Evolutionary conservation across 192 early-diverging fungal species (phyloP).

Genomic region (Linnemannia elongata): DNA sequence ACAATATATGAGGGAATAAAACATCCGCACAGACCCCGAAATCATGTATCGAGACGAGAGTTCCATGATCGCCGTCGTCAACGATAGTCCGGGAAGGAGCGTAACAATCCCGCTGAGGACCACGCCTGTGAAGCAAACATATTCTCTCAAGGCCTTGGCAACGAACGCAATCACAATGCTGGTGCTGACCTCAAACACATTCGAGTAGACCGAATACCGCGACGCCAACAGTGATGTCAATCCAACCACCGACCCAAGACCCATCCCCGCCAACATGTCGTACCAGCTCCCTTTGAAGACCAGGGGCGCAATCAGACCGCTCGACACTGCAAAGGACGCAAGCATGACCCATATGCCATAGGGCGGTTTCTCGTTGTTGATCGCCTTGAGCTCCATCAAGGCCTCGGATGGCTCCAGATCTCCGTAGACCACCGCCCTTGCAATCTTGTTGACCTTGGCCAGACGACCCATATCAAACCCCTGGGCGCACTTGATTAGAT

Average conservation of each 20-base stretch:
- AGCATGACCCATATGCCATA: slow-evolving; percentile 67
- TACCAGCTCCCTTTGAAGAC: slow-evolving; percentile 80
- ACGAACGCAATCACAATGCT: slow-evolving; percentile 75
- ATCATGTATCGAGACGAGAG: slow-evolving; percentile 89
- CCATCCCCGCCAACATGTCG: slow-evolving; percentile 61
- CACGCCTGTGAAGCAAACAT: slow-evolving; percentile 77
- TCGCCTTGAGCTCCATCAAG: slow-evolving; percentile 62
- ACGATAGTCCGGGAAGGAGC: slow-evolving; percentile 78
- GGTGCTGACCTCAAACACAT: slow-evolving; percentile 79
- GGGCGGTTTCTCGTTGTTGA: slow-evolving; percentile 70
- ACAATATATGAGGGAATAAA: slow-evolving; percentile 86
- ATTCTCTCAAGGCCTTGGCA: slow-evolving; percentile 67
- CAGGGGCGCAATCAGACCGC: slow-evolving; percentile 72
- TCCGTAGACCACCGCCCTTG: slow-evolving; percentile 67
- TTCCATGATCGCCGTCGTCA: slow-evolving; percentile 93
- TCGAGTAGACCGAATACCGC: slow-evolving; percentile 70
- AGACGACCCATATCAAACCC: slow-evolving; percentile 79
- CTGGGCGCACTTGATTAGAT: slow-evolving; percentile 70
- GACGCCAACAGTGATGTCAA: slow-evolving; percentile 70
- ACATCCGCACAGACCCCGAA: slow-evolving; percentile 85
- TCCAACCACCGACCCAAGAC: slow-evolving; percentile 64
- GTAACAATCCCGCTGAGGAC: slow-evolving; percentile 70
- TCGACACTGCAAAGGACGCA: slow-evolving; percentile 62
- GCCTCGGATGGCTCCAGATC: slow-evolving; percentile 68
- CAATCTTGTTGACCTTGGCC: slow-evolving; percentile 70